These are phyloP conservation scores for Xeromyces bisporus DNA, from an alignment of 495 filamentous ascomycete genomes.

Conservation along the genomic window DNA sequence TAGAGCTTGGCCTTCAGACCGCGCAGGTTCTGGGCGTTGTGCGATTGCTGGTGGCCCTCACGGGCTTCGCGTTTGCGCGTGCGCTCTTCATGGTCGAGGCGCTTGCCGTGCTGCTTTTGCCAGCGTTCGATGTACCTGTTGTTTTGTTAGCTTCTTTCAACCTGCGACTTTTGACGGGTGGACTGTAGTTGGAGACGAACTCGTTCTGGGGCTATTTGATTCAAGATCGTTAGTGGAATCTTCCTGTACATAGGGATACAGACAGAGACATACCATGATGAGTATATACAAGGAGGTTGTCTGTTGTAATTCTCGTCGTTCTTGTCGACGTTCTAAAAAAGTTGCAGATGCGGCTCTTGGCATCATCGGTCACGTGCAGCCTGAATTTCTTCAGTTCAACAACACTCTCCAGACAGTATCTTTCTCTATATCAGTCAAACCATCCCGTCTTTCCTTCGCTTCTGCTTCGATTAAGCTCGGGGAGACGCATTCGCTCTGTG, in stretches of 20 bases:
- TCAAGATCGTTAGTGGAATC: background rate
- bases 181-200: slow-evolving; percentile 1
- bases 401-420: no score
- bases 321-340: slow-evolving; percentile 4
- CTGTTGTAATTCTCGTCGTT: no score
- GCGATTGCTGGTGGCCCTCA: slow-evolving; percentile 66
- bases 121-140: slow-evolving; percentile 71
- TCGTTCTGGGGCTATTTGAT: background rate
- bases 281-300: no score
- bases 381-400: no score
- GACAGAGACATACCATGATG: slow-evolving; percentile 20
- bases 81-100: slow-evolving; percentile 83
- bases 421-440: no score
- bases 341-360: slow-evolving; percentile 6
- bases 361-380: no score
- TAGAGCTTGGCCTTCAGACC: slow-evolving; percentile 89
- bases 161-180: no score
- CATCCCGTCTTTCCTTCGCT: no score
- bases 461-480: no score
- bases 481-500: no score
- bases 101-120: slow-evolving; percentile 64
- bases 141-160: background rate
- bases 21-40: slow-evolving; percentile 80
- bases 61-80: slow-evolving; percentile 73
- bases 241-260: background rate